Evolutionary conservation across 148 eudicot genomes (phyloP).

Genomic region (Linanthus parryae): DNA sequence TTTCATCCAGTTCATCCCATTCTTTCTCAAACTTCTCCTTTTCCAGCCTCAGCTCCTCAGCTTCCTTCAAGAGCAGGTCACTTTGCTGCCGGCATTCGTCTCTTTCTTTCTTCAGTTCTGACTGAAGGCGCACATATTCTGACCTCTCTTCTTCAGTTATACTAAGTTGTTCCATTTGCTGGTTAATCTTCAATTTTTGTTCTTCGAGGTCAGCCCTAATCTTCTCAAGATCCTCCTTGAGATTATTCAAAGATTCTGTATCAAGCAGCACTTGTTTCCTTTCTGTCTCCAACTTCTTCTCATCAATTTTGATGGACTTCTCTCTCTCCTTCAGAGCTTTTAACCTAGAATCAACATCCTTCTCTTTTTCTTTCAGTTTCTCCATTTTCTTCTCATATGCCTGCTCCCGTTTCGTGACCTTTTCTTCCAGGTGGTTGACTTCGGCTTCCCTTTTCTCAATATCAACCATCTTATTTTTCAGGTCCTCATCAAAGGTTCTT

Average conservation of each 20-base stretch:
- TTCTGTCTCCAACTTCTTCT: slow-evolving; percentile 57
- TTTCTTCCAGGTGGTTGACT: slow-evolving; percentile 67
- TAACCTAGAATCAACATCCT: slow-evolving; percentile 43
- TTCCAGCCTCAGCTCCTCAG: slow-evolving; percentile 72
- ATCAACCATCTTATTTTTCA: slow-evolving; percentile 50
- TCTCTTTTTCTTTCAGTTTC: slow-evolving; percentile 71
- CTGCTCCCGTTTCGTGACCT: slow-evolving; percentile 69
- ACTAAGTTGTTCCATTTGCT: slow-evolving; percentile 67
- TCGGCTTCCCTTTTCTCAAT: slow-evolving; percentile 69
- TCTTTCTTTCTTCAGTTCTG: slow-evolving; percentile 73
- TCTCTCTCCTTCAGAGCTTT: slow-evolving; percentile 71
- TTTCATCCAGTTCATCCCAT: slow-evolving; percentile 96
- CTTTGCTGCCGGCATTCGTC: slow-evolving; percentile 60
- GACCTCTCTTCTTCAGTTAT: slow-evolving; percentile 82
- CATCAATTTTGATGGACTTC: slow-evolving; percentile 58
- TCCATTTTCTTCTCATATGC: slow-evolving; percentile 77
- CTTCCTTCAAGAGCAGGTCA: slow-evolving; percentile 63
- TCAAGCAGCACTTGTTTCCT: slow-evolving; percentile 57
- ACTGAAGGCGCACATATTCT: slow-evolving; percentile 66
- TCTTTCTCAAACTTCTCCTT: slow-evolving; percentile 82
- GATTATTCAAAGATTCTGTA: slow-evolving; percentile 41
- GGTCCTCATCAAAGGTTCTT: slow-evolving; percentile 48
- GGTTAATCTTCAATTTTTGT: slow-evolving; percentile 31
- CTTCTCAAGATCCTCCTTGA: slow-evolving; percentile 67
- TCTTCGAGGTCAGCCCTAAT: slow-evolving; percentile 46